Conservation (phyloP, 192 early-diverging fungal genomes). For the Linnemannia zychae region DNA sequence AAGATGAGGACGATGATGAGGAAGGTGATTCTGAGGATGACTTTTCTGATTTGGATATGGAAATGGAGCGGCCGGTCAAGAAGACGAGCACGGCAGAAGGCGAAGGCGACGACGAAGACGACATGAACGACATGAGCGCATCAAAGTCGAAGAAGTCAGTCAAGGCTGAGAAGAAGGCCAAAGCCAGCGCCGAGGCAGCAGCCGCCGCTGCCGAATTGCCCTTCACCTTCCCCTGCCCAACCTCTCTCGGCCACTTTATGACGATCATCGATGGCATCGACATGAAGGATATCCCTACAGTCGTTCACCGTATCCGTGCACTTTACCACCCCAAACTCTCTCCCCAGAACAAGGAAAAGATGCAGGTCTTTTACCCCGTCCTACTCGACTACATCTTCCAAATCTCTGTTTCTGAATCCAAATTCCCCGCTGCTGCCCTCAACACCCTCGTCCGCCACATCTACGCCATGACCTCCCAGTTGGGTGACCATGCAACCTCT, state of each 20-base stretch:
- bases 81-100: slow-evolving; percentile 27
- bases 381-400: slow-evolving; percentile 80
- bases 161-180: slow-evolving; percentile 40
- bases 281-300: slow-evolving; percentile 76
- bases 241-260: slow-evolving; percentile 77
- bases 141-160: slow-evolving; percentile 37
- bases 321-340: slow-evolving; percentile 88
- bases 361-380: slow-evolving; percentile 73
- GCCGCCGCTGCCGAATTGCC: slow-evolving; percentile 71
- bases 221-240: slow-evolving; percentile 89
- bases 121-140: slow-evolving; percentile 61
- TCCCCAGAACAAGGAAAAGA: slow-evolving; percentile 83
- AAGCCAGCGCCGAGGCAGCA: slow-evolving; percentile 39
- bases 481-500: slow-evolving; percentile 70
- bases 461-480: slow-evolving; percentile 72
- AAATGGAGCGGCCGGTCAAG: slow-evolving; percentile 49
- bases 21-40: slow-evolving; percentile 61
- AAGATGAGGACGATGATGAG: slow-evolving; percentile 56
- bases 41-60: slow-evolving; percentile 61
- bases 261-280: slow-evolving; percentile 72
- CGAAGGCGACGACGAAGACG: slow-evolving; percentile 62
- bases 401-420: slow-evolving; percentile 69
- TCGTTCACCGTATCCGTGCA: slow-evolving; percentile 86
- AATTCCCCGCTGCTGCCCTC: slow-evolving; percentile 62
- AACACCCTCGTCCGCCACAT: slow-evolving; percentile 73